Evolutionary conservation across 306 rosid genomes (phyloP), one percentile per base, ranked within the genome.

Genomic region (Erythrophleum fordii): DNA sequence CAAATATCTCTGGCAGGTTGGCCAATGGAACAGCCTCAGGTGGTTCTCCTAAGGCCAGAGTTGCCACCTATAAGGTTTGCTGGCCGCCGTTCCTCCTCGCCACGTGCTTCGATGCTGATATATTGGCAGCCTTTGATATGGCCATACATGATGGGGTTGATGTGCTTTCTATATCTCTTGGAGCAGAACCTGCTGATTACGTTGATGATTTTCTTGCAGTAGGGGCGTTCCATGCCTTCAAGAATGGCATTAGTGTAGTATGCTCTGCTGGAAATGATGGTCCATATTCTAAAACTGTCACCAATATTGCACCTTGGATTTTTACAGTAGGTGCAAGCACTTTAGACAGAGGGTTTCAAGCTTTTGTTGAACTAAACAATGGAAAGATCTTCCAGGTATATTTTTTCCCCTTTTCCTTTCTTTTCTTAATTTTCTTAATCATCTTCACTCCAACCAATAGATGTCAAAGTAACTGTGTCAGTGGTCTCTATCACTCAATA

Each of bases 261-360:
- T 91, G 92, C 72, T 95, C 98, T 2, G 95, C 92, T 6, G 97
- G 98, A 3, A 95, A 95, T 69, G 69, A 82, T 18, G 97, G 97
- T 0, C 95, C 97, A 0, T 8, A 13, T 0, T 89, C 83, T 14
- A 87, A 68, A 44, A 39, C 95, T 12, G 90, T 83, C 0, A 70
- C 62, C 6, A 95, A 89, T 62, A 25, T 81, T 13, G 91, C 98
- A 0, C 94, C 95, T 2, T 95, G 98, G 98, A 25, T 83, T 76
- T 76, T 95, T 60, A 92, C 97, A 0, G 95, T 95, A 17, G 97
- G 91, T 34, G 98, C 98, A 25, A 92, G 97, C 83, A 91, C 95
- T 5, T 87, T 92, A 85, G 97, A 95, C 78, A 81, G 98, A 82
- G 86, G 89, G 82, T 95, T 95, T 72, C 93, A 85, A 0, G 87